Conservation (phyloP, 192 early-diverging fungal genomes). For the Coemansia brasiliensis region DNA sequence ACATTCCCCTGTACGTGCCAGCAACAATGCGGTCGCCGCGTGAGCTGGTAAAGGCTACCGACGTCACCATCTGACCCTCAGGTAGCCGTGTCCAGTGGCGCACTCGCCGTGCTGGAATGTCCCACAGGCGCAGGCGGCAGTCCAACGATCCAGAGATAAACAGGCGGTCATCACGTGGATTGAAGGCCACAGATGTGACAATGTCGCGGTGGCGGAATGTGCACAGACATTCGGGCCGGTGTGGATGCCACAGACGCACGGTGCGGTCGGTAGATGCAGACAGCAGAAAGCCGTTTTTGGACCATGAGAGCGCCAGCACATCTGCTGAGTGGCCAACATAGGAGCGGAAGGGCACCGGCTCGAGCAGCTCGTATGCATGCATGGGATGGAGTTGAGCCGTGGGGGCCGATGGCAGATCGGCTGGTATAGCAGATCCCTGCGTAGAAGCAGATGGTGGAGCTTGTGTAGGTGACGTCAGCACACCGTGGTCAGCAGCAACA, state of each 20-base stretch:
- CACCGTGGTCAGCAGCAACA: neutral
- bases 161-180: slow-evolving; percentile 78
- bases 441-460: too few species aligned
- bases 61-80: slow-evolving; percentile 72
- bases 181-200: slow-evolving; percentile 79
- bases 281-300: slow-evolving; percentile 76
- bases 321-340: slow-evolving; percentile 74
- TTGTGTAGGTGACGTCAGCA: too few species aligned
- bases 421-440: too few species aligned
- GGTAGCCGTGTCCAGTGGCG: slow-evolving; percentile 73
- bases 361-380: slow-evolving; percentile 59
- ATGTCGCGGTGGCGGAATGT: slow-evolving; percentile 76
- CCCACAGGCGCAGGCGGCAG: slow-evolving; percentile 79
- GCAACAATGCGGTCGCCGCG: slow-evolving; percentile 71
- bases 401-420: neutral
- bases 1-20: slow-evolving; percentile 74
- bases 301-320: slow-evolving; percentile 71
- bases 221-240: slow-evolving; percentile 70
- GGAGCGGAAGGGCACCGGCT: slow-evolving; percentile 68
- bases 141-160: slow-evolving; percentile 82
- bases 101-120: slow-evolving; percentile 74
- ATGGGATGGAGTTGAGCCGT: slow-evolving; percentile 35
- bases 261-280: slow-evolving; percentile 82
- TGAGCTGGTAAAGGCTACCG: slow-evolving; percentile 68
- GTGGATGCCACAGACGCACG: slow-evolving; percentile 84